A percentile compares a stretch with the other conserved stretches of the same genome.
These are phyloP conservation scores for Mycosphaerella sp. DNA, from an alignment of 2,329 filamentous ascomycete species.

Conservation along the genomic window DNA sequence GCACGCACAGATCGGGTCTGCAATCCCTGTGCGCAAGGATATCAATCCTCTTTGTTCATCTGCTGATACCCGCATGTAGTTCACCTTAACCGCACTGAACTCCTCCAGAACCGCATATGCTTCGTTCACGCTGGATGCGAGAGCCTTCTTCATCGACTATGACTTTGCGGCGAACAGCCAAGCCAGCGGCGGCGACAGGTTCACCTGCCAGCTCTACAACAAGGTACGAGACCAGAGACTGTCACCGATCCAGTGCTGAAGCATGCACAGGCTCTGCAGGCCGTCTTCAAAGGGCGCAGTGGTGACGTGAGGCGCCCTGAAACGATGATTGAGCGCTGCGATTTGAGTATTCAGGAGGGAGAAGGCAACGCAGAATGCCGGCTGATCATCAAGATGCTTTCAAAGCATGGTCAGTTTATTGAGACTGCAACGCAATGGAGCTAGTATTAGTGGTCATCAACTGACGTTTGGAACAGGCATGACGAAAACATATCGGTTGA, in stretches of 20 bases:
- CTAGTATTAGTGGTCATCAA: conserved; percentile 16
- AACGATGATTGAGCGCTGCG: conserved; percentile 65
- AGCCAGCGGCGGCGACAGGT: conserved; percentile 39
- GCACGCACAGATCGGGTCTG: conserved; percentile 60
- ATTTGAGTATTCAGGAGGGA: conserved; percentile 66
- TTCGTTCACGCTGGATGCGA: conserved; percentile 60
- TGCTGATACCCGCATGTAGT: conserved; percentile 40
- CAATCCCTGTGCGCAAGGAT: background rate
- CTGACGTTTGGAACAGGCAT: conserved; percentile 45
- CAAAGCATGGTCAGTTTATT: conserved; percentile 55
- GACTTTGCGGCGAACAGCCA: conserved; percentile 44
- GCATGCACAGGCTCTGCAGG: conserved; percentile 47
- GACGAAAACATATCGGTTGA: conserved; percentile 68
- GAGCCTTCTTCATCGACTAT: conserved; percentile 67
- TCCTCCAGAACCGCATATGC: conserved; percentile 75
- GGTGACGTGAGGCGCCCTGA: conserved; percentile 60
- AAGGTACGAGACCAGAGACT: conserved; percentile 43
- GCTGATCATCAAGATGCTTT: conserved; percentile 66
- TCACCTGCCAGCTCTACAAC: conserved; percentile 70
- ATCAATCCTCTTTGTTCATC: background rate
- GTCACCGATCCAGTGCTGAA: background rate
- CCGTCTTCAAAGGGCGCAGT: conserved; percentile 64
- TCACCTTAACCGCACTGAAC: conserved; percentile 69
- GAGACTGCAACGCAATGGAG: too few species aligned
- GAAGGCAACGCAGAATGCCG: conserved; percentile 62